Conservation (phyloP, 1,139 yeast species). For the Lodderomyces oxycetoniae region DNA sequence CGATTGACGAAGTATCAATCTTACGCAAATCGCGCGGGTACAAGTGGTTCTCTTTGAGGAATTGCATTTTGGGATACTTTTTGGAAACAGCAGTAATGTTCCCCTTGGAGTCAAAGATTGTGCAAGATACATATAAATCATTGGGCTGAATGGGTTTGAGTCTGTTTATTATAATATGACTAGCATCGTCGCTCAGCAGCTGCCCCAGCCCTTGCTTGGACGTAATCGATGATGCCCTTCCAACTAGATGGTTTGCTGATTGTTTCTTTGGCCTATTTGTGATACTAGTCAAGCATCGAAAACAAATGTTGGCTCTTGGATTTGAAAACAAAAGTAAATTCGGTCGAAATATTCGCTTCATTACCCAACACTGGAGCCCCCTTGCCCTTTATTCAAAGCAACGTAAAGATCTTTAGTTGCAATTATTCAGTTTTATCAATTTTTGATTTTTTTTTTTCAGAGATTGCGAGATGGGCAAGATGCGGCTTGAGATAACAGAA, state of each 20-base stretch:
- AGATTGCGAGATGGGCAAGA: too few relatives aligned
- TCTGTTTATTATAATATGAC: conserved; percentile 19
- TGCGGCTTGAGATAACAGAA: too few relatives aligned
- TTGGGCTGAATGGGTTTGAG: conserved; percentile 57
- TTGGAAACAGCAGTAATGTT: conserved; percentile 69
- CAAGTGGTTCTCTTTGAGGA: conserved; percentile 69
- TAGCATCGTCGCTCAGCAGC: conserved; percentile 9
- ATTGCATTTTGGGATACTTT: conserved; percentile 70
- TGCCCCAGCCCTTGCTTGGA: too few relatives aligned
- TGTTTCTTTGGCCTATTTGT: background rate
- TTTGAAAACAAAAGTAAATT: background rate
- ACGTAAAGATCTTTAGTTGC: too few relatives aligned
- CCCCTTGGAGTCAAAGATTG: conserved; percentile 72
- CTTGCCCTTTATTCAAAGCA: too few relatives aligned
- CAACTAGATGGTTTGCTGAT: too few relatives aligned
- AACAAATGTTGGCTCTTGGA: too few relatives aligned
- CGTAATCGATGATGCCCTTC: too few relatives aligned
- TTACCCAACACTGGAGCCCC: too few relatives aligned
- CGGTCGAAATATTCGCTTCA: conserved; percentile 1
- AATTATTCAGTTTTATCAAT: too few relatives aligned
- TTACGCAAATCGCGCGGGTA: conserved; percentile 81
- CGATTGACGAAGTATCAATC: conserved; percentile 83
- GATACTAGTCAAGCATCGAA: background rate
- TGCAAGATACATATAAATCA: conserved; percentile 57
- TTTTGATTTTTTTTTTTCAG: too few relatives aligned